Evolutionary conservation across 139 green algal species (phyloP).

Genomic region (Ettlia oleoabundans): DNA sequence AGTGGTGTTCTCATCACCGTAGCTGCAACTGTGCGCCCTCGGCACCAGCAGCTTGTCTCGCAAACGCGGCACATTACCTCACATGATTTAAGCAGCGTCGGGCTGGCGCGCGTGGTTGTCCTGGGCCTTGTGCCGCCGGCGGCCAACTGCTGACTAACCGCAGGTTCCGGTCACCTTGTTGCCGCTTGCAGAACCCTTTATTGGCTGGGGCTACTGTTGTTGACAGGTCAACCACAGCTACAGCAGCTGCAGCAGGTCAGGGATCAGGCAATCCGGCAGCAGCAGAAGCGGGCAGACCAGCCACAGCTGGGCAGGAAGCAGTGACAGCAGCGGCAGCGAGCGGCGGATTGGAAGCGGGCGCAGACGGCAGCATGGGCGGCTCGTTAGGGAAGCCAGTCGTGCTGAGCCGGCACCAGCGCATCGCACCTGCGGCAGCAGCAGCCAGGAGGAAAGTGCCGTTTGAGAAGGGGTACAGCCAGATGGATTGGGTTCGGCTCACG

Average conservation of each 20-base stretch:
- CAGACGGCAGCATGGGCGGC: not conserved
- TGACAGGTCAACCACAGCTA: not conserved
- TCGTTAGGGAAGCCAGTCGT: not conserved
- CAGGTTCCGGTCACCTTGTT: not conserved
- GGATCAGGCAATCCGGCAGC: not conserved
- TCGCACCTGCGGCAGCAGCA: not conserved
- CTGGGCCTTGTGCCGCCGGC: no score
- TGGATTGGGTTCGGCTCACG: slow-evolving; percentile 82
- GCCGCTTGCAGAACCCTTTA: slow-evolving; percentile 12
- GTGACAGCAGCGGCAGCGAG: not conserved
- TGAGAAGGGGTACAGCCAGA: slow-evolving; percentile 90
- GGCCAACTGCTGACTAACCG: no score
- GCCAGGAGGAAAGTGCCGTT: slow-evolving; percentile 31
- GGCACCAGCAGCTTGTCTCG: no score
- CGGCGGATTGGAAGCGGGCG: no score
- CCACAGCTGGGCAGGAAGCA: not conserved
- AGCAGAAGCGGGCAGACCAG: not conserved
- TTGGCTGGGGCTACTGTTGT: not conserved
- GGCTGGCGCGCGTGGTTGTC: no score
- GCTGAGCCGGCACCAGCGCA: not conserved
- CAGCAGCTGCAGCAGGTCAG: not conserved
- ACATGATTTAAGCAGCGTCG: no score
- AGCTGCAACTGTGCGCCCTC: no score
- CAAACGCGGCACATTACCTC: no score
- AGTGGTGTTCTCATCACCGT: no score